These are phyloP conservation scores for Candida sithepensis DNA, from an alignment of 805 yeast species.

Conservation along the genomic window DNA sequence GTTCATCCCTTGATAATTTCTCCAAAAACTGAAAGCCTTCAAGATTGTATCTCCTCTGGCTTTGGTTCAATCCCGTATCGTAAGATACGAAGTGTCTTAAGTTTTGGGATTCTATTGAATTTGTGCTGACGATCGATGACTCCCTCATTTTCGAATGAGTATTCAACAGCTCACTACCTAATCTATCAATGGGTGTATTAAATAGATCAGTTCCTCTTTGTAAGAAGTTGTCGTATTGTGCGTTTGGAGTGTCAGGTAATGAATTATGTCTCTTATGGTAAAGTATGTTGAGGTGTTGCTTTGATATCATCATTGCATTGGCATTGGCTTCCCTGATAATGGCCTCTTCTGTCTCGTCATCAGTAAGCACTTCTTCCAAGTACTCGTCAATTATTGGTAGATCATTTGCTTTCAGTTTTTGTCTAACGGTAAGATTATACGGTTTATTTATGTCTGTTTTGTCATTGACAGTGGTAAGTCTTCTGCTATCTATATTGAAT, in stretches of 20 bases:
- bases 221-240: background rate
- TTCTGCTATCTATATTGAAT: slow-evolving; percentile 10
- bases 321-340: background rate
- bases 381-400: slow-evolving; percentile 8
- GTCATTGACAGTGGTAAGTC: background rate
- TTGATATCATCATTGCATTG: background rate
- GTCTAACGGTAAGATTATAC: too few species aligned
- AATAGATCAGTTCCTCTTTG: background rate
- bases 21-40: slow-evolving; percentile 13
- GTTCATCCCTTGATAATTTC: background rate
- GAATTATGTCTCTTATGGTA: slow-evolving; percentile 21
- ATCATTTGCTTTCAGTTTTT: background rate
- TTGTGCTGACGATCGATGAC: background rate
- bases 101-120: slow-evolving; percentile 10
- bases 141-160: background rate
- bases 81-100: slow-evolving; percentile 31
- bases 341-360: slow-evolving; percentile 7
- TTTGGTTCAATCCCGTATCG: slow-evolving; percentile 26
- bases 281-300: background rate
- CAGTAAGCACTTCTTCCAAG: slow-evolving; percentile 1
- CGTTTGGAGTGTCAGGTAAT: slow-evolving; percentile 20
- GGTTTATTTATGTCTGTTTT: too few species aligned
- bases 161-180: slow-evolving; percentile 3
- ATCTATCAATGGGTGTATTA: slow-evolving; percentile 7
- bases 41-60: slow-evolving; percentile 4